A percentile compares a stretch with the other conserved stretches of the same genome.
phyloP scores from a whole-genome alignment of 441 rosid genomes.

The Eruca vesicaria region DNA sequence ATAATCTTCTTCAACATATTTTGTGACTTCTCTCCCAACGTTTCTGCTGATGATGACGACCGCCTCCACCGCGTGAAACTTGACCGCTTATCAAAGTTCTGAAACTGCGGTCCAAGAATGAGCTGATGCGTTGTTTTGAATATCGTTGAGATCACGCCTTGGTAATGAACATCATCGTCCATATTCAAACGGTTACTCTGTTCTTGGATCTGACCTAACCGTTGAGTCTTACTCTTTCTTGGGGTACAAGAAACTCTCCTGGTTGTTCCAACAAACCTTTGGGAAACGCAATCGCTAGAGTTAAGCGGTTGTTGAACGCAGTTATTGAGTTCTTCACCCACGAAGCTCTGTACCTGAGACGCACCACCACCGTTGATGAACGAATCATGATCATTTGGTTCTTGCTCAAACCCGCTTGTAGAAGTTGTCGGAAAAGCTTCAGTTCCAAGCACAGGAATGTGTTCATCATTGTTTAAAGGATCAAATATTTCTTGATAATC shows the following conservation, averaged over 20 bases:
- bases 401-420: slow-evolving; percentile 46
- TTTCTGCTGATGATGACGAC: slow-evolving; percentile 22
- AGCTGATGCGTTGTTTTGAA: slow-evolving; percentile 66
- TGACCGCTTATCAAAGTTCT: slow-evolving; percentile 45
- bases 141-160: slow-evolving; percentile 60
- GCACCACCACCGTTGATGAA: slow-evolving; percentile 54
- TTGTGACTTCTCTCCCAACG: slow-evolving; percentile 40
- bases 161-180: slow-evolving; percentile 69
- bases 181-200: slow-evolving; percentile 41
- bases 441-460: slow-evolving; percentile 34
- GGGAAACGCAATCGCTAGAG: slow-evolving; percentile 78
- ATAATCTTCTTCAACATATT: slow-evolving; percentile 67
- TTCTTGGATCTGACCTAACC: slow-evolving; percentile 37
- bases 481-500: slow-evolving; percentile 35
- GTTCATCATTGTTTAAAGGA: slow-evolving; percentile 28
- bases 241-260: slow-evolving; percentile 36
- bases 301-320: slow-evolving; percentile 61
- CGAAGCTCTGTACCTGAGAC: slow-evolving; percentile 68
- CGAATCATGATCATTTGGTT: slow-evolving; percentile 51
- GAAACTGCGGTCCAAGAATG: slow-evolving; percentile 50
- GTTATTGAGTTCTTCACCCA: slow-evolving; percentile 74
- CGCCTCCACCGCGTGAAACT: slow-evolving; percentile 72
- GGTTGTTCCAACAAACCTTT: slow-evolving; percentile 52
- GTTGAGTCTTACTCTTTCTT: slow-evolving; percentile 35
- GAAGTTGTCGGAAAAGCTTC: slow-evolving; percentile 47